phyloP scores from a whole-genome alignment of 495 filamentous ascomycete genomes.

The Cryomyces minteri region DNA sequence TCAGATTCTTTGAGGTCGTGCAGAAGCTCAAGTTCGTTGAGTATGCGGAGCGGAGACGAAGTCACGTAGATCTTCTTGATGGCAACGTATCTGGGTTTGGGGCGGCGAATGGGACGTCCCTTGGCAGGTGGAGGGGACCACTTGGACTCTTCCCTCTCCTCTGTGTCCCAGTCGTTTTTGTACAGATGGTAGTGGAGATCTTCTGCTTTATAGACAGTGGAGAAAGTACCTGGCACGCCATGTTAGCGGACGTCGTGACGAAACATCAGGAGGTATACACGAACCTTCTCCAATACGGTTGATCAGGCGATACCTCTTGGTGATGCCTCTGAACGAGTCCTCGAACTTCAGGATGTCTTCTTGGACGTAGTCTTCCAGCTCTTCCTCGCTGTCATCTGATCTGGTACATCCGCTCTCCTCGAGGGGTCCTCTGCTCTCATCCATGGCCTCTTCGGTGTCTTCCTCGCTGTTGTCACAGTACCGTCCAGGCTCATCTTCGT shows the following conservation, averaged over 20 bases:
- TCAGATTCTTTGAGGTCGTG: conserved; percentile 67
- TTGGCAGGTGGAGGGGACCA: conserved; percentile 24
- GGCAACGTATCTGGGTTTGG: conserved; percentile 58
- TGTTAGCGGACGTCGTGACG: conserved; percentile 3
- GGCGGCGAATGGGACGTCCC: conserved; percentile 17
- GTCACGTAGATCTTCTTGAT: conserved; percentile 99
- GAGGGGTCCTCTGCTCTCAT: conserved; percentile 20
- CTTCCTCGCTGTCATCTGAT: conserved; percentile 37
- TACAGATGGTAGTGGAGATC: conserved; percentile 80
- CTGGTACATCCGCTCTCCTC: conserved; percentile 21
- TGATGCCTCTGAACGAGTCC: conserved; percentile 65
- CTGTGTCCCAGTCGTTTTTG: conserved; percentile 73
- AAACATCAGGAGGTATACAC: not conserved
- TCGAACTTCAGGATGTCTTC: conserved; percentile 80
- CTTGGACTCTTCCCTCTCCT: conserved; percentile 39
- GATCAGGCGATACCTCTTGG: conserved; percentile 67
- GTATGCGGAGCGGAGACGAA: conserved; percentile 75
- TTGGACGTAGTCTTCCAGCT: conserved; percentile 50
- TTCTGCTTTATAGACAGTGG: conserved; percentile 96
- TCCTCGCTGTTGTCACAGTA: conserved; percentile 20
- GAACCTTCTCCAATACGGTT: conserved; percentile 93
- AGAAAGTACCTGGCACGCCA: conserved; percentile 60
- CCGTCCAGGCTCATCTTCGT: conserved; percentile 23
- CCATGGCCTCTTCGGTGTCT: conserved; percentile 22
- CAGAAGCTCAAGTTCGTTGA: conserved; percentile 95